Base-by-base conservation (phyloP, 2,329 filamentous ascomycete species). In the Lasiodiplodia hormozganensis region DNA sequence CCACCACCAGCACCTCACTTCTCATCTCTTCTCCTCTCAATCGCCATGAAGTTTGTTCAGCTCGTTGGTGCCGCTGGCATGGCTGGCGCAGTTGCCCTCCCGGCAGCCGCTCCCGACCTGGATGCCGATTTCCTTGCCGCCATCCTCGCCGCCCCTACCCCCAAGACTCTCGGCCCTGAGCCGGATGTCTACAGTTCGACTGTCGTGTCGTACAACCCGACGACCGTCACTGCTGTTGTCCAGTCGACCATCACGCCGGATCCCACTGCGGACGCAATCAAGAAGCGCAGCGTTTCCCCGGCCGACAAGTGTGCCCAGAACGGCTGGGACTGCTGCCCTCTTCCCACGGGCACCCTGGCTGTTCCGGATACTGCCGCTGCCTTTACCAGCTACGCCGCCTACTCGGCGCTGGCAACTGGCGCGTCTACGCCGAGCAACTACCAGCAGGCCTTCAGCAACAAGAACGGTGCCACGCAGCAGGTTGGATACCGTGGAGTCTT, bases 401-500 rank as follows among this genome's bases (percentile, higher is more conserved):
- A 34, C 64, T 25, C 64, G 21, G 2, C 10, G 14, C 4, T 8
- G 12, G 64, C 52, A 31, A 43, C 38, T 2, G 28, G 21, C 21
- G 62, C 62, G 31, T 21, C 53, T 3, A 14, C 49, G 8, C 70
- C 68, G 31, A 21, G 51, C 31, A 62, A 66, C 52, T 70, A 70
- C 53, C 58, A 47, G 18, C 60, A 58, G 36, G 66, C 60, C 14
- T 71, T 71, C 65, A 52, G 49, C 23, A 65, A 69, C 31, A 34
- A 68, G 28, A 25, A 49, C 36, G 69, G 65, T 21, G 67, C 70
- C 12, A 70, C 64, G n/a, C 64, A 71, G 28, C 60, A 67, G 51
- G 53, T 56, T 21, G 54, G 67, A 21, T 73, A 70, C 51, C 54
- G 72, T 6, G 68, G 65, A 16, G 72, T 70, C 60, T 12, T 36